phyloP scores from a whole-genome alignment of 2,329 filamentous ascomycete species.

The Talaromyces sp. region DNA sequence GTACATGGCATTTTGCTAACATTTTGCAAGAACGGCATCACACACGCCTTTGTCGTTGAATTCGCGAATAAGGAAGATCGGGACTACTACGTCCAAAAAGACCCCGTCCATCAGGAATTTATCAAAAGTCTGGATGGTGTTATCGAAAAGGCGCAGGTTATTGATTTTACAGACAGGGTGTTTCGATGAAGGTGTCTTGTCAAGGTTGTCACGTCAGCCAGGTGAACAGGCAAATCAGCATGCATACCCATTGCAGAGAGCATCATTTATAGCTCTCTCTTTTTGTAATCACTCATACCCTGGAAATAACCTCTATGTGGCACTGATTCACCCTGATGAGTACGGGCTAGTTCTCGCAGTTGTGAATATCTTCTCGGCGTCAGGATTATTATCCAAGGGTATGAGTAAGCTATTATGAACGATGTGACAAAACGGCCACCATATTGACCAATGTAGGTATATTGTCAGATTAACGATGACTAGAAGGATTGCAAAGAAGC shows the following conservation, averaged over 20 bases:
- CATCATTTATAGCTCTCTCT: background rate
- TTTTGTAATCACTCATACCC: background rate
- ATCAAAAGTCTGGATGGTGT: constrained; percentile 43
- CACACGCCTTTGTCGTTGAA: constrained; percentile 68
- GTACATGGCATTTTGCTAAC: background rate
- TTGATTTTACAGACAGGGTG: constrained; percentile 35
- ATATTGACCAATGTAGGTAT: too few species aligned
- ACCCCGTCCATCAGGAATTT: constrained; percentile 64
- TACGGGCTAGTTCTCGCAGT: too few species aligned
- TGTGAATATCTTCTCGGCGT: too few species aligned
- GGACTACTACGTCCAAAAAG: constrained; percentile 65
- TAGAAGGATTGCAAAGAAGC: too few species aligned
- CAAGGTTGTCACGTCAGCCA: background rate
- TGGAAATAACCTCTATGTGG: too few species aligned
- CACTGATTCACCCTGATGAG: too few species aligned
- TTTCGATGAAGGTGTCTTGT: constrained; percentile 22
- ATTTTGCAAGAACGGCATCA: constrained; percentile 56
- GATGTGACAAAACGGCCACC: too few species aligned
- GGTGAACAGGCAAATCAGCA: background rate
- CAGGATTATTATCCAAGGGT: too few species aligned
- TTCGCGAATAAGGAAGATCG: constrained; percentile 64
- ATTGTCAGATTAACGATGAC: too few species aligned
- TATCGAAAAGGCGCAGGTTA: constrained; percentile 36
- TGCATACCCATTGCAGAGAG: background rate
- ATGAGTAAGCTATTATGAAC: too few species aligned